Base-by-base conservation (phyloP, 106 monocot species). In the Dactylorhiza incarnata region DNA sequence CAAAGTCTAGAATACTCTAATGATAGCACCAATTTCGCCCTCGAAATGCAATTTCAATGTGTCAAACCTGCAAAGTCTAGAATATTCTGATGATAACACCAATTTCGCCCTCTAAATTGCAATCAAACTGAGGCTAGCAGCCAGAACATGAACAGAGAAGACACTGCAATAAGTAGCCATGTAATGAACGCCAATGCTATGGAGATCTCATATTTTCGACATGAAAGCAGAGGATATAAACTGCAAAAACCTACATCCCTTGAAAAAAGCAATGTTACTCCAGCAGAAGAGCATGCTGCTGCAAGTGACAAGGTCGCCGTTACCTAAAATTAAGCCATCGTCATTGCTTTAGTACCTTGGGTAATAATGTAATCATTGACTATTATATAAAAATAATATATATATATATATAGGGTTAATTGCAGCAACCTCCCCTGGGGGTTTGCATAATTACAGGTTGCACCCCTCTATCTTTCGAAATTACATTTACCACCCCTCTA, bases 201-300 rank as follows among this genome's bases (percentile, higher is more conserved):
- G 25, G 74, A 75, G 49, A 80, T 68, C 44, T 74, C 80, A 22
- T 54, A 80, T 65, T 66, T 75, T 51, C 24, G 67, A 74, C 80
- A 80, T 52, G 51, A 61, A 74, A 80, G 54, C 68, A 44, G 75
- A 7, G 80, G 54, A 48, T 53, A 80, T 23, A 6, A 24, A 24
- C 29, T 14, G 68, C 80, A 80, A 53, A 75, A 80, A 29, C 55
- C 51, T 26, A 69, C 80, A 50, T 80, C 80, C 37, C 49, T 80
- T 66, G 68, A 66, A 74, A 80, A 80, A 51, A 80, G 80, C 68
- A 80, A 68, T 1, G 74, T 68, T 45, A 75, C 80, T 20, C 80
- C 80, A 45, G 74, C 80, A 17, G 80, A 75, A 46, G 80, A 80
- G 54, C 80, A 80, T 52, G 80, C 80, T 7, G 80, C 80, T 44